Evolutionary conservation across 1,139 yeast genomes (phyloP).

Genomic region (Pichia sp.): DNA sequence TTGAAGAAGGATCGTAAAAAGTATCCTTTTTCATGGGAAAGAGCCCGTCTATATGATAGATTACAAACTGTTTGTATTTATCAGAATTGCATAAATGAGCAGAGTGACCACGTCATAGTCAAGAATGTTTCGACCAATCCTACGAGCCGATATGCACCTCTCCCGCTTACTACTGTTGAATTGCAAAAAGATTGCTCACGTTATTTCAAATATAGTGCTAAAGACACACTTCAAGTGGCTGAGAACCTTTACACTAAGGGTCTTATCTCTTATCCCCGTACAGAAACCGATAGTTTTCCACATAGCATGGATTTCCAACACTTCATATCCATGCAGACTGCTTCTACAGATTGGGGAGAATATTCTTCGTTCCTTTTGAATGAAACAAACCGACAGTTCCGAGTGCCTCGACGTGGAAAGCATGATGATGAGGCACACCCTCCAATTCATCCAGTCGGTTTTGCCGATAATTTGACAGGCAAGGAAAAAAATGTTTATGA

Average conservation of each 20-base stretch:
- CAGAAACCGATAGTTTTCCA: slow-evolving; percentile 92
- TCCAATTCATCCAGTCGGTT: slow-evolving; percentile 88
- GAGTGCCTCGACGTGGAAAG: slow-evolving; percentile 70
- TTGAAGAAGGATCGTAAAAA: slow-evolving; percentile 41
- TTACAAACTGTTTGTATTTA: slow-evolving; percentile 58
- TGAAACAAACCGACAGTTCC: slow-evolving; percentile 37
- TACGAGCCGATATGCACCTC: slow-evolving; percentile 73
- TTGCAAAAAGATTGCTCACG: slow-evolving; percentile 82
- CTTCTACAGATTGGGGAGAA: slow-evolving; percentile 46
- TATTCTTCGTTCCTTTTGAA: slow-evolving; percentile 40
- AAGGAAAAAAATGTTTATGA: slow-evolving; percentile 77
- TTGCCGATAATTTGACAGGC: slow-evolving; percentile 47
- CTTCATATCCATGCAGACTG: slow-evolving; percentile 58
- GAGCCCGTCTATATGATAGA: slow-evolving; percentile 70
- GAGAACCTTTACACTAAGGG: slow-evolving; percentile 85
- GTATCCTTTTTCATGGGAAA: slow-evolving; percentile 59
- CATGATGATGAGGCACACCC: slow-evolving; percentile 97
- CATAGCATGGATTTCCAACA: slow-evolving; percentile 62
- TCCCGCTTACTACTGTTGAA: slow-evolving; percentile 94
- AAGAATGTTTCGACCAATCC: slow-evolving; percentile 54
- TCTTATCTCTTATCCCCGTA: slow-evolving; percentile 90
- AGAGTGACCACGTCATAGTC: slow-evolving; percentile 47
- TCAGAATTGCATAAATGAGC: slow-evolving; percentile 53
- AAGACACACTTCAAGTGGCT: slow-evolving; percentile 76
- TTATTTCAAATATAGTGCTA: slow-evolving; percentile 74